Evolutionary conservation across 306 rosid genomes (phyloP), one percentile per base, ranked within the genome.

Genomic region (Dryas alaskensis): DNA sequence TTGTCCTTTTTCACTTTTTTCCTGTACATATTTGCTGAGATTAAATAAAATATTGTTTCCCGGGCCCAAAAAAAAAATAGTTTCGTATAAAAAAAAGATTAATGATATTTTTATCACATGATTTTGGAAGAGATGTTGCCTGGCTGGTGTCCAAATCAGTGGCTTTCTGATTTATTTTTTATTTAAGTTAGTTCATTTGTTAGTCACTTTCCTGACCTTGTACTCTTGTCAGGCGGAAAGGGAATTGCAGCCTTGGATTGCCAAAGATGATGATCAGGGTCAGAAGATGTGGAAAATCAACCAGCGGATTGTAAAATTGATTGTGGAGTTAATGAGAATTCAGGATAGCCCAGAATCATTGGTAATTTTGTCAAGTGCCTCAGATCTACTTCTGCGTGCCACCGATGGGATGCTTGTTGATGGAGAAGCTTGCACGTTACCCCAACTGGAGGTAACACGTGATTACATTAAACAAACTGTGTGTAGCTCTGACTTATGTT

Each of bases 401-500:
- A 94, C 98, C 4, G 98, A 94, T 77, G 98, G 98, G 77, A 88
- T 94, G 96, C 92, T 91, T 50, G 95, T 91, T 78, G 98, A 94
- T 86, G 98, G 98, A 81, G 98, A 94, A 82, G 94, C 98, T 75
- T 91, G 96, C 83, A 94, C 97, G 73, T 88, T 91, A 72, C 97
- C 98, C 14, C 98, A 91, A 73, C 82, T 94, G 57, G 97, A 94
- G 98, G 98, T 94, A 89, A 67, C 57, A 55, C 51, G 27, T 66
- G 48, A 50, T 25, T 58, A 19, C 44, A 6, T 70, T 73, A 31
- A 44, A 31, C 2, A 31, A 31, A 1, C 37, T 58, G 64, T 84
- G 44, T 60, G 47, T 61, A 31, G 65, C 22, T 60, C 40, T 62
- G 65, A 40, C 3, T 62, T 37, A 3, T 37, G 65, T 60, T 12